Percentiles rank a stretch among this genome's conserved stretches.
Conservation (phyloP, 805 yeast genomes). For the Limtongia smithiae region DNA sequence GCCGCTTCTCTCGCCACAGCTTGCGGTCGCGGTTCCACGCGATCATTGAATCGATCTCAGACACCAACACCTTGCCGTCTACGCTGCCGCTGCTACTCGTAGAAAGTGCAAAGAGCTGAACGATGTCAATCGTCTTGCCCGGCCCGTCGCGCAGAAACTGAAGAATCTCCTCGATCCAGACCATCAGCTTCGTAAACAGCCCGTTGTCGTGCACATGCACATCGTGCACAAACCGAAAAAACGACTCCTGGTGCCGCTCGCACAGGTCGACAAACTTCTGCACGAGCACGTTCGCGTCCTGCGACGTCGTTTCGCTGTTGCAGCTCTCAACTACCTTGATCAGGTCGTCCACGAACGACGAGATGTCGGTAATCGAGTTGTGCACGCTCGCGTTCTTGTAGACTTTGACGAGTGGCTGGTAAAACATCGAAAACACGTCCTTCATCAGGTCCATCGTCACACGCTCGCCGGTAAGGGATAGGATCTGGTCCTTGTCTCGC, state of each 20-base stretch:
- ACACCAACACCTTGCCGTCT: slow-evolving; percentile 35
- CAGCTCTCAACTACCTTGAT: slow-evolving; percentile 52
- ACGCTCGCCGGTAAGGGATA: slow-evolving; percentile 43
- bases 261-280: slow-evolving; percentile 61
- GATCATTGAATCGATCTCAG: slow-evolving; percentile 44
- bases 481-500: slow-evolving; percentile 71
- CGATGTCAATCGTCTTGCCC: slow-evolving; percentile 28
- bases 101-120: slow-evolving; percentile 20
- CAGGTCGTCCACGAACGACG: slow-evolving; percentile 64
- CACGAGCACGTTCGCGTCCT: slow-evolving; percentile 61
- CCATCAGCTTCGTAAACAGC: slow-evolving; percentile 65
- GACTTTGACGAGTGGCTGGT: slow-evolving; percentile 67
- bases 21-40: slow-evolving; percentile 40
- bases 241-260: slow-evolving; percentile 65
- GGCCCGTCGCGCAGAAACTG: slow-evolving; percentile 58
- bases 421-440: slow-evolving; percentile 66
- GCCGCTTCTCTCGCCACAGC: slow-evolving; percentile 32
- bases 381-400: slow-evolving; percentile 66
- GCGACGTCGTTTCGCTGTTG: slow-evolving; percentile 46
- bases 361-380: slow-evolving; percentile 60
- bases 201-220: slow-evolving; percentile 75
- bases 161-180: slow-evolving; percentile 70
- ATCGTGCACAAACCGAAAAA: slow-evolving; percentile 74
- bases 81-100: slow-evolving; percentile 5
- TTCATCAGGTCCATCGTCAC: slow-evolving; percentile 72